A percentile compares a stretch with the other conserved stretches of the same genome.
These are phyloP conservation scores for Castanea crenata DNA, from an alignment of 306 rosid genomes.

Conservation along the genomic window DNA sequence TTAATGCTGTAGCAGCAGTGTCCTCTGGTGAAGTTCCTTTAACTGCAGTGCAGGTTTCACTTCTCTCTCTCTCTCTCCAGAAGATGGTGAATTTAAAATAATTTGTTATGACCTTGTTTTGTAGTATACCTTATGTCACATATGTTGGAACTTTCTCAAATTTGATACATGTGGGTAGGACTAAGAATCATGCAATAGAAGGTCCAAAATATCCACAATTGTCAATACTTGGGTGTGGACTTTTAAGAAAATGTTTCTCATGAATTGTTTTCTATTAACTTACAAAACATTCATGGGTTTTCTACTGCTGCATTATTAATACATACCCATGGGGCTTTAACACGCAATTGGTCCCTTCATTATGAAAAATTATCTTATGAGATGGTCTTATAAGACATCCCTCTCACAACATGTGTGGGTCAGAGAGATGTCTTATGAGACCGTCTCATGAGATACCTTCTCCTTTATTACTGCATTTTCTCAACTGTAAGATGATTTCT, in stretches of 20 bases:
- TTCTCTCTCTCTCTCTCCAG: conserved; percentile 17
- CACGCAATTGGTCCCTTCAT: background rate
- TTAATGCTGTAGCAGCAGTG: conserved; percentile 91
- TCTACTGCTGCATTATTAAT: background rate
- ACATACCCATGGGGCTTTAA: background rate
- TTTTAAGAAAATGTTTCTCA: background rate
- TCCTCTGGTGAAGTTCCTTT: conserved; percentile 80
- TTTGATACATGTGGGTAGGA: conserved; percentile 2
- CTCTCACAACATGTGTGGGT: too few species aligned
- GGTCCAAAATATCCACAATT: background rate
- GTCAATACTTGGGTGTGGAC: background rate
- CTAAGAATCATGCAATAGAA: background rate
- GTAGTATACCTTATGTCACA: conserved; percentile 8
- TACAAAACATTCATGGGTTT: background rate
- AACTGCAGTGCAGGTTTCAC: conserved; percentile 84
- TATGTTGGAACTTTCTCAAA: conserved; percentile 18
- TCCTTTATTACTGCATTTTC: background rate
- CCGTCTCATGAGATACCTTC: too few species aligned
- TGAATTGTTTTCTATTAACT: background rate
- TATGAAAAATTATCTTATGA: too few species aligned
- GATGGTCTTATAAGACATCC: too few species aligned
- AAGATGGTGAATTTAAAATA: background rate
- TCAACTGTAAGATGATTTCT: background rate
- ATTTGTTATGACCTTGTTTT: conserved; percentile 4
- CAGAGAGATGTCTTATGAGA: too few species aligned